A percentile compares a stretch with the other conserved stretches of the same genome.
These are phyloP conservation scores for Talaromyces verruculosus DNA, from an alignment of 2,329 filamentous ascomycete species.

Conservation along the genomic window DNA sequence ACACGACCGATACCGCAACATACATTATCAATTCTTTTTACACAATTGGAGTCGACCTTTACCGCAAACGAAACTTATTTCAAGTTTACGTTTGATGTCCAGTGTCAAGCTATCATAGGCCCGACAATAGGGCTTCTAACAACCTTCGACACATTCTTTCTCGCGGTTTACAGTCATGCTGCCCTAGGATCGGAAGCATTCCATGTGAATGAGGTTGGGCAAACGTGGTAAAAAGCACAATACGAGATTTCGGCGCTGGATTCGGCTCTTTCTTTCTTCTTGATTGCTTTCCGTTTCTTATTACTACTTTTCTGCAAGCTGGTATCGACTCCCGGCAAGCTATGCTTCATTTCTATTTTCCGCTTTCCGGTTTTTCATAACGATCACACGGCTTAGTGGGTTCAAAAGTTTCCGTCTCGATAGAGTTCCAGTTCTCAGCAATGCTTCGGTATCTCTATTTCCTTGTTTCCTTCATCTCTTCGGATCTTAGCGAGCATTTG, in stretches of 20 bases:
- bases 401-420: constrained; percentile 35
- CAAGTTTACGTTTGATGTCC: neutral
- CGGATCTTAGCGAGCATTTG: constrained; percentile 32
- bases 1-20: constrained; percentile 9
- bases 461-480: neutral
- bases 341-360: constrained; percentile 24
- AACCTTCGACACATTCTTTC: neutral
- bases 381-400: constrained; percentile 32
- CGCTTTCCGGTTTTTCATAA: constrained; percentile 27
- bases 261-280: constrained; percentile 3
- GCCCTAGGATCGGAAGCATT: neutral
- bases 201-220: neutral
- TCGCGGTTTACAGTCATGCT: neutral
- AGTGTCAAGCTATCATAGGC: neutral
- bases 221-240: neutral
- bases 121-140: neutral
- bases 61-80: neutral
- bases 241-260: constrained; percentile 4
- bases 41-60: neutral
- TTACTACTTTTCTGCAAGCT: constrained; percentile 10
- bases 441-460: constrained; percentile 20
- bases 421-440: constrained; percentile 34
- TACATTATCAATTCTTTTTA: constrained; percentile 5
- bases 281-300: constrained; percentile 12
- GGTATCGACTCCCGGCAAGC: constrained; percentile 8